Conservation (phyloP, 2,329 filamentous ascomycete species). For the Aquanectria penicillioides region DNA sequence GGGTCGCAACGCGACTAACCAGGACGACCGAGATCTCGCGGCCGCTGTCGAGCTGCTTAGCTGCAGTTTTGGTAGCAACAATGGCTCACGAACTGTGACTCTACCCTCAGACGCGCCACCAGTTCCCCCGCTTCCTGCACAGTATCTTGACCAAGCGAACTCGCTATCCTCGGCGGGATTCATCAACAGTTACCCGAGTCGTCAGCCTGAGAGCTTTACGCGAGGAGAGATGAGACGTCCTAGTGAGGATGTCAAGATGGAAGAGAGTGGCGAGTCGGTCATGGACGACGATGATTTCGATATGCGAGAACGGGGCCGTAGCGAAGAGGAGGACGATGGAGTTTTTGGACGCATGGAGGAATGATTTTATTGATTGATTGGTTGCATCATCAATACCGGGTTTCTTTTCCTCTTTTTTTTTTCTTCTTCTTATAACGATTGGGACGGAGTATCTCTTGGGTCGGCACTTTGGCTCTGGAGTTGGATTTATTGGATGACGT, state of each 20-base stretch:
- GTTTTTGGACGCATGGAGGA: slow-evolving; percentile 98
- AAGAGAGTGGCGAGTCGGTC: slow-evolving; percentile 71
- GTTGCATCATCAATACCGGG: slow-evolving; percentile 39
- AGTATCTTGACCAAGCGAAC: slow-evolving; percentile 73
- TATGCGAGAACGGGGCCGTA: slow-evolving; percentile 68
- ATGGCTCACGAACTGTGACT: slow-evolving; percentile 70
- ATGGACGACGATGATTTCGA: slow-evolving; percentile 75
- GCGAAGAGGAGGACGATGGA: slow-evolving; percentile 92
- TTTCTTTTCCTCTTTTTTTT: slow-evolving; percentile 19
- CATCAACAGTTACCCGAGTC: slow-evolving; percentile 69
- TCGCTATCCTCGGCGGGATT: slow-evolving; percentile 69
- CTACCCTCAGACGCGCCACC: slow-evolving; percentile 81
- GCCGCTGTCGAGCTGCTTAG: slow-evolving; percentile 90
- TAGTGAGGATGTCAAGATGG: slow-evolving; percentile 73
- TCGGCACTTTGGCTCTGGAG: slow-evolving; percentile 45
- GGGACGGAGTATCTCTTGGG: slow-evolving; percentile 38
- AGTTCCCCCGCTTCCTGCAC: slow-evolving; percentile 85
- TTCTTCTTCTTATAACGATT: slow-evolving; percentile 19
- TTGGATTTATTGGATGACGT: slow-evolving; percentile 47
- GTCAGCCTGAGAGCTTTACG: slow-evolving; percentile 73
- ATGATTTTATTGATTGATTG: slow-evolving; percentile 56
- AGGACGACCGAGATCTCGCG: slow-evolving; percentile 88
- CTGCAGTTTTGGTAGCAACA: slow-evolving; percentile 86
- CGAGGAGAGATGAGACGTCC: slow-evolving; percentile 62
- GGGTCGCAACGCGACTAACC: slow-evolving; percentile 77